A percentile compares a stretch with the other conserved stretches of the same genome.
Conservation (phyloP, 768 basidiomycete species). For the Crepidotus variabilis region DNA sequence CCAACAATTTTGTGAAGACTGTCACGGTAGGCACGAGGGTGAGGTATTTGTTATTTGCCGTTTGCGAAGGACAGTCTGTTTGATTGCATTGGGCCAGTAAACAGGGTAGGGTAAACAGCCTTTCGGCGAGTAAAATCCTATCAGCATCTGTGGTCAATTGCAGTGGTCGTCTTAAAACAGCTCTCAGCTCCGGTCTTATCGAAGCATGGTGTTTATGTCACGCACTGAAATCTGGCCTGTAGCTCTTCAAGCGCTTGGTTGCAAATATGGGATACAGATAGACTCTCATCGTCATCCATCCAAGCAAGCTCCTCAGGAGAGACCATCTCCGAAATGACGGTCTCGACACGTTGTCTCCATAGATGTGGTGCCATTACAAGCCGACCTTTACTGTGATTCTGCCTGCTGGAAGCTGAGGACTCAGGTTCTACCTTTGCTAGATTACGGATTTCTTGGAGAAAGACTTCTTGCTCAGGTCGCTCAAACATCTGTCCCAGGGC, state of each 20-base stretch:
- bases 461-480: slow-evolving; percentile 13
- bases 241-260: slow-evolving; percentile 45
- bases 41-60: slow-evolving; percentile 19
- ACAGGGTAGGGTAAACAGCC: slow-evolving; percentile 31
- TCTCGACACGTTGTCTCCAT: slow-evolving; percentile 32
- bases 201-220: slow-evolving; percentile 6
- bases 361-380: slow-evolving; percentile 11
- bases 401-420: not conserved
- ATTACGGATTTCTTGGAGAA: slow-evolving; percentile 10
- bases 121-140: slow-evolving; percentile 30
- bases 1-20: slow-evolving; percentile 37
- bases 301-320: slow-evolving; percentile 43
- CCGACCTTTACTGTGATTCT: slow-evolving; percentile 7
- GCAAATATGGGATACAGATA: slow-evolving; percentile 38
- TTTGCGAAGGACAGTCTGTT: slow-evolving; percentile 22
- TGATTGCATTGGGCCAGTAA: slow-evolving; percentile 32
- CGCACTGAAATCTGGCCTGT: slow-evolving; percentile 39
- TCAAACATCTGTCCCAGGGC: slow-evolving; percentile 14
- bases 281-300: slow-evolving; percentile 51
- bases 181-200: not conserved
- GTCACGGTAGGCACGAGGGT: slow-evolving; percentile 31
- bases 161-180: slow-evolving; percentile 30
- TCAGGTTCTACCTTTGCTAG: not conserved
- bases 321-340: slow-evolving; percentile 35
- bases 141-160: slow-evolving; percentile 21